These are phyloP conservation scores for Dendrostoma leiphaemia DNA, from an alignment of 2,329 filamentous ascomycete species.

Conservation along the genomic window DNA sequence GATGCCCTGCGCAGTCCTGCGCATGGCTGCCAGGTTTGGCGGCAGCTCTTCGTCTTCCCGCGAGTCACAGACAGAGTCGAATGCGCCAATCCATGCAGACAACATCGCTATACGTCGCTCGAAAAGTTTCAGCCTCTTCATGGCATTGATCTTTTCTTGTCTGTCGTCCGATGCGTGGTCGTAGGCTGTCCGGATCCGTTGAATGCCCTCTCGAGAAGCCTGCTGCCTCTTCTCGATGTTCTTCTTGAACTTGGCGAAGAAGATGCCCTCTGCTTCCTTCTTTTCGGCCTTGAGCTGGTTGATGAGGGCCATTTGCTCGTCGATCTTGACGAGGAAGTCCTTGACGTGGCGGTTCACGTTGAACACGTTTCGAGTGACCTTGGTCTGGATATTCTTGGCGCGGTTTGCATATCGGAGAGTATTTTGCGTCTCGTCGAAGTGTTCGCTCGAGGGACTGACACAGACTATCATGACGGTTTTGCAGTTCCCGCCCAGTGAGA, in stretches of 20 bases:
- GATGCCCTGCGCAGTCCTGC: slow-evolving; percentile 86
- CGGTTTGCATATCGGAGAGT: slow-evolving; percentile 95
- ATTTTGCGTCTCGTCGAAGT: slow-evolving; percentile 98
- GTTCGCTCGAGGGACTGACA: slow-evolving; percentile 91
- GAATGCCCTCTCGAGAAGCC: slow-evolving; percentile 73
- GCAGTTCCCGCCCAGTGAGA: slow-evolving; percentile 95
- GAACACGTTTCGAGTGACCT: slow-evolving; percentile 98
- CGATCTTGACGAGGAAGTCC: slow-evolving; percentile 98
- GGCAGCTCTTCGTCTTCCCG: slow-evolving; percentile 70
- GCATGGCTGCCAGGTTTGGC: slow-evolving; percentile 68
- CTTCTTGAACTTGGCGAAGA: slow-evolving; percentile 87
- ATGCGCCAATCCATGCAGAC: slow-evolving; percentile 90
- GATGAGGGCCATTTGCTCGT: slow-evolving; percentile 96
- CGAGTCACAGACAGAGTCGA: slow-evolving; percentile 76
- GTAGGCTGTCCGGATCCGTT: slow-evolving; percentile 78
- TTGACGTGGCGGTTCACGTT: slow-evolving; percentile 99
- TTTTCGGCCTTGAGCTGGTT: slow-evolving; percentile 93
- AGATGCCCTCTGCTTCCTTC: slow-evolving; percentile 78
- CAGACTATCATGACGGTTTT: slow-evolving; percentile 99
- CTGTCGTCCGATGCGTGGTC: slow-evolving; percentile 77
- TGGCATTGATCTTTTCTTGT: slow-evolving; percentile 72
- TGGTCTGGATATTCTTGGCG: slow-evolving; percentile 99
- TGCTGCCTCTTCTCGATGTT: slow-evolving; percentile 80
- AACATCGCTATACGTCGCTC: slow-evolving; percentile 82
- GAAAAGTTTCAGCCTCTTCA: slow-evolving; percentile 79